Percentiles rank a stretch among this genome's conserved stretches.
These are phyloP conservation scores for Alternaria atra DNA, from an alignment of 2,329 filamentous ascomycete species.

Conservation along the genomic window DNA sequence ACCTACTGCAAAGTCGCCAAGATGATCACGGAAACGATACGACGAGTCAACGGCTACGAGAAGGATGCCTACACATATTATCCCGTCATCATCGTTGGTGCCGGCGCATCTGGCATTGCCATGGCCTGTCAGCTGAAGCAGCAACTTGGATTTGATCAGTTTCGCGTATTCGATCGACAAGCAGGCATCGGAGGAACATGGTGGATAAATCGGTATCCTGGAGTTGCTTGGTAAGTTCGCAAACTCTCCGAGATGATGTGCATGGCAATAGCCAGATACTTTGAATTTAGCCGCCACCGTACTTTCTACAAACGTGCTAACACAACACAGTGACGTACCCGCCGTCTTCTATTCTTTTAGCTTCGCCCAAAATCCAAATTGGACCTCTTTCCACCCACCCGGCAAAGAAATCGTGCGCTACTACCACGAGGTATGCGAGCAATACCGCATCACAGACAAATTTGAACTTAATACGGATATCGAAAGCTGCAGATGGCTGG, in stretches of 20 bases:
- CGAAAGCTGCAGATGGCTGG: conserved; percentile 61
- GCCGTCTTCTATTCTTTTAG: conserved; percentile 66
- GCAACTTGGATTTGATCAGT: conserved; percentile 66
- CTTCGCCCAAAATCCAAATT: conserved; percentile 62
- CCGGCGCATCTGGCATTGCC: conserved; percentile 69
- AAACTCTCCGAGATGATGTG: not conserved
- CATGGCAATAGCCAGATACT: not conserved
- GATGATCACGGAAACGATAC: conserved; percentile 48
- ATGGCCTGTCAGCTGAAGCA: conserved; percentile 68
- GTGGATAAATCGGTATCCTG: conserved; percentile 69
- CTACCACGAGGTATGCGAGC: conserved; percentile 62
- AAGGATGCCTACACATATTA: conserved; percentile 53
- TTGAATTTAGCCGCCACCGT: not conserved
- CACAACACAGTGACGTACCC: conserved; percentile 54
- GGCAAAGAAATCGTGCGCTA: conserved; percentile 63
- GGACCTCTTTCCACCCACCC: conserved; percentile 60
- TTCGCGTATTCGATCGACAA: conserved; percentile 68
- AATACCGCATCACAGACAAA: conserved; percentile 64
- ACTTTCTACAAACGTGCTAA: conserved; percentile 18
- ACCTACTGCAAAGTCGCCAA: conserved; percentile 3
- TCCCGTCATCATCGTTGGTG: conserved; percentile 67
- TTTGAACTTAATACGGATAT: conserved; percentile 68
- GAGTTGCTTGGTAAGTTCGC: conserved; percentile 45
- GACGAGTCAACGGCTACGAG: conserved; percentile 50
- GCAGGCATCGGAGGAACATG: conserved; percentile 70